Evolutionary conservation across 176 grass and related monocot species (phyloP).

Genomic region (Aegilops bicornis): DNA sequence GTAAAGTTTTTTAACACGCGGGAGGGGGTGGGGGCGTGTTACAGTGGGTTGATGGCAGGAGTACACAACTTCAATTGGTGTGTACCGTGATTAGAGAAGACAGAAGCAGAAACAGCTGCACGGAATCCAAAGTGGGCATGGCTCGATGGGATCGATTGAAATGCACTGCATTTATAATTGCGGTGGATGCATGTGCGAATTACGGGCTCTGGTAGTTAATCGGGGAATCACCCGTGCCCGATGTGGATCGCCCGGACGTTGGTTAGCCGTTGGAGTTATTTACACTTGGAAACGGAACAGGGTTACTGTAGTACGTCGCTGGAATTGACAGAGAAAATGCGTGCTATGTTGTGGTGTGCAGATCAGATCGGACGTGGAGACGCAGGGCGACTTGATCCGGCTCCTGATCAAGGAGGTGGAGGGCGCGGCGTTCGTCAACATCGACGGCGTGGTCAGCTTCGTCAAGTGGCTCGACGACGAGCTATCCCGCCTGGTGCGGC

Average conservation of each 20-base stretch:
- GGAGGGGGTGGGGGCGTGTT: no score
- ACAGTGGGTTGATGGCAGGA: no score
- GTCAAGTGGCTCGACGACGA: conserved; percentile 99
- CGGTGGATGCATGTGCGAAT: background rate
- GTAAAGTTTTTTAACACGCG: no score
- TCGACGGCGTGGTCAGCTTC: conserved; percentile 86
- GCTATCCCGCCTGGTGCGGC: conserved; percentile 77
- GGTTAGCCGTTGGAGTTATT: background rate
- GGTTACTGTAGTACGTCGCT: background rate
- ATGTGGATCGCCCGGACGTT: background rate
- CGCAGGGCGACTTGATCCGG: conserved; percentile 82
- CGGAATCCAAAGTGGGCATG: background rate
- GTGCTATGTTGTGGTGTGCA: background rate
- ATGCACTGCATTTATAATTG: background rate
- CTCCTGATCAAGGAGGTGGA: conserved; percentile 92
- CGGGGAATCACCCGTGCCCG: background rate
- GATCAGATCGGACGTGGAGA: conserved; percentile 93
- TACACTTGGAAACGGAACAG: background rate
- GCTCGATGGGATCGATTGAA: background rate
- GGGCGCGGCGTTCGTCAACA: conserved; percentile 54
- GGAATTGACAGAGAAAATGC: background rate
- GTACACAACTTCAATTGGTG: background rate
- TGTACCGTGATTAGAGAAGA: background rate
- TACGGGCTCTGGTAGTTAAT: background rate
- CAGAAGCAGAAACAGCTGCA: background rate